Base-by-base conservation (phyloP, 495 filamentous ascomycete species). In the Podospora pseudocomata region DNA sequence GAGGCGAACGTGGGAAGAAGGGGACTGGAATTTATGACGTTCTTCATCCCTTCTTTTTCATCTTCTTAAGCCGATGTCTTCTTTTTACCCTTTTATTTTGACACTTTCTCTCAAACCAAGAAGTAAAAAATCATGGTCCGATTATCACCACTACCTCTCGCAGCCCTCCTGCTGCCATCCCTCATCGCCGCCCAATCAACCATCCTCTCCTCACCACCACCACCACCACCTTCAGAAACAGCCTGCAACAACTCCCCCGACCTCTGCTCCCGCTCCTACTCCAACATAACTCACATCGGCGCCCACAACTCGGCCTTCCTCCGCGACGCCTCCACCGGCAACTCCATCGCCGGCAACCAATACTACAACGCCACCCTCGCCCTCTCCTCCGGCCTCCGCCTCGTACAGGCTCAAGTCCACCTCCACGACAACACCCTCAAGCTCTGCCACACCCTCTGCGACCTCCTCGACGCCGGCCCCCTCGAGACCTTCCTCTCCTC, bases 401-500 rank as follows among this genome's bases (percentile, higher is more conserved):
- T 90, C 39, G 79, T 92, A 1, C 88, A 91, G 73, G 88, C 80
- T 20, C 90, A 93, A 75, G 87, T 91, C 9, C 89, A 92, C 78
- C 69, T 81, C 30, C 62, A 73, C 54, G 71, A 84, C 20, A 80
- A 80, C n/a, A 80, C 79, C 1, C 78, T 91, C 49, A 74, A 83
- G 27, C 80, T 92, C 57, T 92, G 90, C 74, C 90, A 92, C 73
- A 90, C 88, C 1, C 79, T 77, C 26, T 92, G 90, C 75, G 56
- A 76, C 2, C 80, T 92, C 13, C 82, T 90, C 55, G 89, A 92
- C 72, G 90, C 84, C 13, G 91, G 90, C 1, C 72, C 81, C 1
- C 79, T 93, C 5, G 67, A 80, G 28, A 68, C 73, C 13, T 92
- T 85, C 78, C 79, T 93, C n/a, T 60, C 66, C 5, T 79, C 77